Evolutionary conservation across 225 moss, liverwort and hornwort genomes (phyloP).

Genomic region (Ulota crispa): DNA sequence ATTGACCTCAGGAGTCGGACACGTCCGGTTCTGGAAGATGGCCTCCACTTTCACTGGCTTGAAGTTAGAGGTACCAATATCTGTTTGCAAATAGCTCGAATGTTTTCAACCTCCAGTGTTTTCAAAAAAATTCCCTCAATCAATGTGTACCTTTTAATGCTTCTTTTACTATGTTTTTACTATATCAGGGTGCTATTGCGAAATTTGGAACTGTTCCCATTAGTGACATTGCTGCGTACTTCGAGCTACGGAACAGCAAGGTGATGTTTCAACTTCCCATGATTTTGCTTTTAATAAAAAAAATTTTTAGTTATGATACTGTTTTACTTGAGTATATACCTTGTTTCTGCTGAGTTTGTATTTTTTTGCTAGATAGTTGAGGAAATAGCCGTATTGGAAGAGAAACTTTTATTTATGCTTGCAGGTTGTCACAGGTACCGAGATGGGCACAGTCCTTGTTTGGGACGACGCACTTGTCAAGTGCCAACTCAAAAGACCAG

Average conservation of each 20-base stretch:
- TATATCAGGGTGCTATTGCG: constrained; percentile 79
- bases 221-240: constrained; percentile 88
- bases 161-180: neutral
- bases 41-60: constrained; percentile 96
- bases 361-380: neutral
- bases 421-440: constrained; percentile 95
- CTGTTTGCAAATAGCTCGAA: neutral
- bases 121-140: neutral
- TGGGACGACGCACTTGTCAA: constrained; percentile 98
- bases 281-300: neutral
- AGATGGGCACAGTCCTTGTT: constrained; percentile 80
- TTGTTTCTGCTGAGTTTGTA: neutral
- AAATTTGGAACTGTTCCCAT: constrained; percentile 99
- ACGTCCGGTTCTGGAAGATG: constrained; percentile 98
- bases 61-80: constrained; percentile 71
- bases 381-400: neutral
- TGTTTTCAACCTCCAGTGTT: no score
- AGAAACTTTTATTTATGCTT: neutral
- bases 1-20: constrained; percentile 91
- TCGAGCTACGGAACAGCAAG: constrained; percentile 88
- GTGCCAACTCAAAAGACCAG: constrained; percentile 91
- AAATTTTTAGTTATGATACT: constrained; percentile 5
- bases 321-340: neutral
- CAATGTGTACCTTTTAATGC: neutral
- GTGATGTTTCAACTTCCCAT: constrained; percentile 34